Percentiles rank a stretch among this genome's conserved stretches.
Evolutionary conservation across 805 yeast genomes (phyloP).

Genomic region (Phaffomyces opuntiae): DNA sequence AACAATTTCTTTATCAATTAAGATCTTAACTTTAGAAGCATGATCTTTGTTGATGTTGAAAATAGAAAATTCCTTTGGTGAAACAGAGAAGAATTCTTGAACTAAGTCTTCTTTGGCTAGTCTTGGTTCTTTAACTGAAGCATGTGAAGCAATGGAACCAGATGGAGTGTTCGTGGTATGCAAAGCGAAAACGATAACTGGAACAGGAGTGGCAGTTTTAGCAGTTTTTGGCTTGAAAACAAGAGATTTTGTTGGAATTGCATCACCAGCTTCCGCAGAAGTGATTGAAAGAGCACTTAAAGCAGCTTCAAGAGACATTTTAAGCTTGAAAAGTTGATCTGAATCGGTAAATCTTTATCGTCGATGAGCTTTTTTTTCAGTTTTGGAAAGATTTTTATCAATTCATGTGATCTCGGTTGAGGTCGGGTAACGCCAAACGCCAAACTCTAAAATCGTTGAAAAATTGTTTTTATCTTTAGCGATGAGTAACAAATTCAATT

Average conservation of each 20-base stretch:
- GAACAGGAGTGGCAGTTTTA: conserved; percentile 70
- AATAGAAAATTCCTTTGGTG: conserved; percentile 56
- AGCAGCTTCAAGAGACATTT: conserved; percentile 63
- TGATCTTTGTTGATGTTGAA: conserved; percentile 39
- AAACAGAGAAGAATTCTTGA: conserved; percentile 47
- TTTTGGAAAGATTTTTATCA: no score
- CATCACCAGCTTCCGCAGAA: conserved; percentile 43
- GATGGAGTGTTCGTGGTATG: conserved; percentile 66
- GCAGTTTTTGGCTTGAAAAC: conserved; percentile 92
- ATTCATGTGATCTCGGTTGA: neutral
- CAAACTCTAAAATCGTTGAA: neutral
- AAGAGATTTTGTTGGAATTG: conserved; percentile 59
- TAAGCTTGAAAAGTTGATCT: neutral
- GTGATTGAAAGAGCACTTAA: conserved; percentile 60
- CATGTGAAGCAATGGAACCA: conserved; percentile 53
- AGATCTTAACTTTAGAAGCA: conserved; percentile 52
- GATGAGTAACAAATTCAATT: neutral
- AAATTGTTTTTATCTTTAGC: neutral
- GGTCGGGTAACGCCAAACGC: neutral
- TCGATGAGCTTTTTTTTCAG: neutral
- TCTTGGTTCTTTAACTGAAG: conserved; percentile 77
- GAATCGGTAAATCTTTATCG: neutral
- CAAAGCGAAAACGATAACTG: conserved; percentile 74
- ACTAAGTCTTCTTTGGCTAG: conserved; percentile 80
- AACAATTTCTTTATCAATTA: conserved; percentile 46